Conservation (phyloP, 805 yeast genomes). For the Scheffersomyces stipitis region DNA sequence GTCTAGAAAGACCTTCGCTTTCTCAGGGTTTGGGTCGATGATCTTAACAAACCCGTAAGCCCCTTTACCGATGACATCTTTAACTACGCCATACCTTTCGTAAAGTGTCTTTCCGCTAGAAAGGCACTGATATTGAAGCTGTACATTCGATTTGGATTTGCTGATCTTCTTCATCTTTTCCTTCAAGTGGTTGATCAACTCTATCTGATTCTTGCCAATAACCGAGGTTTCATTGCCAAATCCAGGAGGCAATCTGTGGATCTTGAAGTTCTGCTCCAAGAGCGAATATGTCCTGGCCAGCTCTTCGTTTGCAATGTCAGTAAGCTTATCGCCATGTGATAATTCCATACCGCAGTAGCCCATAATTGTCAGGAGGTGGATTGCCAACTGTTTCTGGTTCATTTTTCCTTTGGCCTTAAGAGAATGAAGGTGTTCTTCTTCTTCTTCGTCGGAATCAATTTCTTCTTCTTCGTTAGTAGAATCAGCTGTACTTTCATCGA, state of each 20-base stretch:
- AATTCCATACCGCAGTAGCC: conserved; percentile 35
- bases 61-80: conserved; percentile 43
- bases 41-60: conserved; percentile 49
- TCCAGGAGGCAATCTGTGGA: conserved; percentile 24
- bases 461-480: conserved; percentile 5
- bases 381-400: conserved; percentile 11
- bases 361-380: conserved; percentile 30
- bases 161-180: conserved; percentile 12
- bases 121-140: conserved; percentile 9
- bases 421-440: conserved; percentile 29
- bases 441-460: conserved; percentile 13
- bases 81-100: conserved; percentile 35
- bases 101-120: conserved; percentile 22
- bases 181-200: conserved; percentile 21
- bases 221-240: conserved; percentile 22
- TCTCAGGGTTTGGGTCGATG: conserved; percentile 22
- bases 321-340: conserved; percentile 13
- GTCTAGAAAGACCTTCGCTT: not conserved
- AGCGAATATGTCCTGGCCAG: conserved; percentile 33
- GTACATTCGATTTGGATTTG: not conserved
- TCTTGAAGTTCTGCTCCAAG: conserved; percentile 19
- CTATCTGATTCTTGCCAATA: conserved; percentile 28
- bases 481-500: not conserved
- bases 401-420: conserved; percentile 16
- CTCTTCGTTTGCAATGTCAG: conserved; percentile 30